Percentiles rank a stretch among this genome's conserved stretches.
Evolutionary conservation across 2,329 filamentous ascomycete species (phyloP).

Genomic region (Elsinoe ampelina): DNA sequence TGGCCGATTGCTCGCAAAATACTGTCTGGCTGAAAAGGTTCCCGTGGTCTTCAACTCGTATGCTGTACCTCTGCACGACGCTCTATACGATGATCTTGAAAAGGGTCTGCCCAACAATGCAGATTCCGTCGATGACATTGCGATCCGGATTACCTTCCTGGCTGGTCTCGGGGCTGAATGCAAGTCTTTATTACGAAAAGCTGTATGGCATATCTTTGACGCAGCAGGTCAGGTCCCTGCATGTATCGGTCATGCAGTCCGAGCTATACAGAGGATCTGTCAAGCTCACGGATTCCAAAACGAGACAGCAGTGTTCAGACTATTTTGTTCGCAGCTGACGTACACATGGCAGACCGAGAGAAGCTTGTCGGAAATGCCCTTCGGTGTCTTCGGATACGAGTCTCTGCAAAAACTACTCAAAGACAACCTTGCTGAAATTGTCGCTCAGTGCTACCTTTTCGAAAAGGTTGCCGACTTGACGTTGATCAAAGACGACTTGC

Average conservation of each 20-base stretch:
- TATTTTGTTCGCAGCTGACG: conserved; percentile 82
- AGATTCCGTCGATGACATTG: conserved; percentile 70
- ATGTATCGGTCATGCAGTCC: conserved; percentile 60
- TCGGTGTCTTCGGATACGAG: conserved; percentile 70
- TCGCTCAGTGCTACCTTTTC: conserved; percentile 75
- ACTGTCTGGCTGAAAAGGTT: conserved; percentile 59
- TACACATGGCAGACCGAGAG: conserved; percentile 77
- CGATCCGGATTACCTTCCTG: conserved; percentile 68
- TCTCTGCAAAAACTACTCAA: conserved; percentile 58
- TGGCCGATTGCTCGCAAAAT: conserved; percentile 63
- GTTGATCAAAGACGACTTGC: conserved; percentile 51
- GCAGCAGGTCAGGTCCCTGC: conserved; percentile 63
- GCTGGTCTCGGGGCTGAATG: conserved; percentile 70
- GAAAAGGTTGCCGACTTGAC: conserved; percentile 55
- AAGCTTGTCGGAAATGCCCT: conserved; percentile 65
- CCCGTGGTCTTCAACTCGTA: conserved; percentile 71
- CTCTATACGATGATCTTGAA: conserved; percentile 77
- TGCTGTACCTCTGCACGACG: conserved; percentile 72
- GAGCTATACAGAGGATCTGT: conserved; percentile 61
- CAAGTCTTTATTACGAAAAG: conserved; percentile 76
- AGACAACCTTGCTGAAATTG: conserved; percentile 65
- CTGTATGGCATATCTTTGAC: conserved; percentile 91
- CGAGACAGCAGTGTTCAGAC: conserved; percentile 61
- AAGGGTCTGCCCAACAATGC: conserved; percentile 64
- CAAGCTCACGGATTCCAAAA: conserved; percentile 53